phyloP scores from a whole-genome alignment of 2,329 filamentous ascomycete species.

The Phyllosticta ampelicida region DNA sequence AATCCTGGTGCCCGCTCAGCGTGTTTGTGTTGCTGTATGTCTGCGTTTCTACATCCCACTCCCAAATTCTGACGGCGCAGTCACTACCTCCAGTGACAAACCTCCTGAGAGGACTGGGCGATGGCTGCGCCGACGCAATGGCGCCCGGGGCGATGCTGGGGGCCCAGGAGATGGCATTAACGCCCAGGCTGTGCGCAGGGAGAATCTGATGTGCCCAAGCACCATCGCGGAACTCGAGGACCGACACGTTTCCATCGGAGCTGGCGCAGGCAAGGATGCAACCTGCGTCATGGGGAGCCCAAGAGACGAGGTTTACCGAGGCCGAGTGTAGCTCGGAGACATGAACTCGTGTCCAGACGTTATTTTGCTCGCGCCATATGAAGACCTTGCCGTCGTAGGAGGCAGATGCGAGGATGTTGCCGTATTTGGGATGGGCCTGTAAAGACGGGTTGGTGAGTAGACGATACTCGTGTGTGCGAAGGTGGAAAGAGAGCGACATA shows the following conservation, averaged over 20 bases:
- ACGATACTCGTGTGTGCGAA: neutral
- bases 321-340: constrained; percentile 91
- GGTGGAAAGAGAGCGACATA: constrained; percentile 22
- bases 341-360: constrained; percentile 64
- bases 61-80: constrained; percentile 89
- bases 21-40: constrained; percentile 41
- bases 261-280: constrained; percentile 91
- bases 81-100: constrained; percentile 95
- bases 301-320: constrained; percentile 91
- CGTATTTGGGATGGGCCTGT: constrained; percentile 88
- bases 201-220: constrained; percentile 84
- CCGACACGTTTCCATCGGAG: constrained; percentile 84
- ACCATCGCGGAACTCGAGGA: constrained; percentile 96
- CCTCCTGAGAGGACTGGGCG: constrained; percentile 50
- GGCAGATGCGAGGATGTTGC: constrained; percentile 90
- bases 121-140: constrained; percentile 60
- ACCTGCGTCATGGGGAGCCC: constrained; percentile 93
- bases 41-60: constrained; percentile 49
- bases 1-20: constrained; percentile 78
- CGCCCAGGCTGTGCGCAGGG: constrained; percentile 82
- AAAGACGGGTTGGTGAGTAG: neutral
- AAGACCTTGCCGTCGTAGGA: constrained; percentile 97
- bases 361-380: constrained; percentile 83
- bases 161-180: constrained; percentile 94
- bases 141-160: constrained; percentile 75